These are phyloP conservation scores for Saccharomycopsis olivae DNA, from an alignment of 805 yeast species.

Conservation along the genomic window DNA sequence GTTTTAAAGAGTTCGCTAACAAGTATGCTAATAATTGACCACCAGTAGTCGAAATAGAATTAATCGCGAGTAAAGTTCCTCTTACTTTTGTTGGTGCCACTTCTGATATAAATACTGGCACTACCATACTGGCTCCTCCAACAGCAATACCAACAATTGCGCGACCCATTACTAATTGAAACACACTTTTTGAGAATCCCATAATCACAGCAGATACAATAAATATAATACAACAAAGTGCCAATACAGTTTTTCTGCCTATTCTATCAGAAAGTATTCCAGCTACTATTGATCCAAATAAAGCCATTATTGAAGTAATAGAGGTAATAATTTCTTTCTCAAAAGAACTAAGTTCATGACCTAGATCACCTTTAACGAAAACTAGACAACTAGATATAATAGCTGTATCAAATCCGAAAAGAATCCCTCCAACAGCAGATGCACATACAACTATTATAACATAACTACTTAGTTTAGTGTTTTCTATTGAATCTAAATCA, in stretches of 20 bases:
- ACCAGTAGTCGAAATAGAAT: slow-evolving; percentile 37
- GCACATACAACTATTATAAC: slow-evolving; percentile 21
- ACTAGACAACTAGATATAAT: slow-evolving; percentile 50
- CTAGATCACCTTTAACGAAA: slow-evolving; percentile 33
- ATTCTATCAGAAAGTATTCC: slow-evolving; percentile 39
- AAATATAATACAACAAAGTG: slow-evolving; percentile 36
- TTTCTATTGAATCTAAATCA: slow-evolving; percentile 17
- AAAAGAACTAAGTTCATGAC: slow-evolving; percentile 25
- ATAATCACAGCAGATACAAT: slow-evolving; percentile 40
- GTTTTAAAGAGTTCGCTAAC: slow-evolving; percentile 26
- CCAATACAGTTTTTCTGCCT: slow-evolving; percentile 32
- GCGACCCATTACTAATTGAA: slow-evolving; percentile 42
- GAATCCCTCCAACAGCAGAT: slow-evolving; percentile 49
- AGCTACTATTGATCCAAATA: slow-evolving; percentile 40
- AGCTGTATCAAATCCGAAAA: slow-evolving; percentile 59
- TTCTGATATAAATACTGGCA: slow-evolving; percentile 50
- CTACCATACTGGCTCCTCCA: slow-evolving; percentile 60
- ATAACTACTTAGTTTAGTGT: slow-evolving; percentile 14
- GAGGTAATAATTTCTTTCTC: slow-evolving; percentile 34
- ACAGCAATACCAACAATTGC: slow-evolving; percentile 60
- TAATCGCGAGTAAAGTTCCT: slow-evolving; percentile 30
- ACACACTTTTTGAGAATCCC: slow-evolving; percentile 30
- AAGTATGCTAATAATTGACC: slow-evolving; percentile 38
- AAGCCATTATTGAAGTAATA: slow-evolving; percentile 43
- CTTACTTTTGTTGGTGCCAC: slow-evolving; percentile 33